Evolutionary conservation across 2,329 filamentous ascomycete genomes (phyloP), one percentile per base, ranked within the genome.

Genomic region (Diaporthe humulicola): DNA sequence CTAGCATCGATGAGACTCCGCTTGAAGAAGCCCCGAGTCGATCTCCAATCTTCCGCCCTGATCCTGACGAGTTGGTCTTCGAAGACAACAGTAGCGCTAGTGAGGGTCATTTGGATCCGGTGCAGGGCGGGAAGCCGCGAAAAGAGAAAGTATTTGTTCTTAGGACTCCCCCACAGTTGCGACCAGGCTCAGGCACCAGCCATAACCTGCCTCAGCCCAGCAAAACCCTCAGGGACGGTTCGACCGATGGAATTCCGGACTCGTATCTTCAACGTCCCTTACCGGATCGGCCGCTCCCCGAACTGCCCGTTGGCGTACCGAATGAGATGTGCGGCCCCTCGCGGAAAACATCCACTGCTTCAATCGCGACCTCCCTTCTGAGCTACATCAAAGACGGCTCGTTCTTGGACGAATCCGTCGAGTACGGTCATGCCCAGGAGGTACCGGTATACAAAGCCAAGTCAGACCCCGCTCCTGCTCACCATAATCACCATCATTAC

Each of bases 151-250:
- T 38, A 10, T 76, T 70, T 40, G 38, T 70, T 28, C 48, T 75
- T 3, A 66, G 69, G 19, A 69, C 75, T 40, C 73, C 58, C 10
- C 73, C 75, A 22, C 67, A 45, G 28, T 40, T 82, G 25, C 58
- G 54, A 10, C 73, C 75, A 14, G 61, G 73, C n/a, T 52, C 52
- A 14, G 33, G 33, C 7, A 67, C 71, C 14, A 56, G n/a, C 45
- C 70, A 58, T 15, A 70, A 70, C 6, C 33, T 81, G 2, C 82
- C 81, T 17, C 81, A 83, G 75, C 81, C 82, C 17, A 81, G 81
- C 79, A 84, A 84, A 74, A 75, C 74, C 10, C 52, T 78, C 9
- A 77, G 80, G 30, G 81, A 83, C 54, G 71, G 71, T 12, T 73
- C 71, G 19, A 50, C 71, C 30, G 75, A 77, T 52, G 71, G 71